Base-by-base conservation (phyloP, 1,284 basidiomycete genomes). In the Veloboletus limbatus region DNA sequence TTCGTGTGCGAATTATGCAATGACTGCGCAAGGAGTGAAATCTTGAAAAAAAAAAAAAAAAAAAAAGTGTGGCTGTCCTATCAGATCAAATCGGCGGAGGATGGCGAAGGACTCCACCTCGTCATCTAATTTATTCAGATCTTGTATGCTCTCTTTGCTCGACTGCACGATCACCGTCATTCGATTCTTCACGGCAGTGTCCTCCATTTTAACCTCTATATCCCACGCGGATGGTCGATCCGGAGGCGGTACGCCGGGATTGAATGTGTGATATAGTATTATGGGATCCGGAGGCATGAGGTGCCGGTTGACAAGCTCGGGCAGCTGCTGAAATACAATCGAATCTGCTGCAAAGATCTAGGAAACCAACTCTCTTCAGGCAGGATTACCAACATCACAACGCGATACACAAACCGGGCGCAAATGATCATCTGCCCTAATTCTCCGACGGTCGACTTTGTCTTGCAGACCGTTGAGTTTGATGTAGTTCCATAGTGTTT, bases 401-500 rank as follows among this genome's bases (percentile, higher is more conserved):
- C 26, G 24, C 17, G 20, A 16, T 36, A 26, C 27, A 71, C 77
- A 43, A 58, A 88, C 88, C 0, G 74, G 71, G 62, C 76, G 75
- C 39, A 96, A 68, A 40, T 78, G 78, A 4, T 84, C 85, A 53
- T 97, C 88, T 2, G 86, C 78, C 33, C 82, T 81, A 50, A 98
- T 81, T 43, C 85, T 70, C 37, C 88, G 81, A 46, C 87, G 78
- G 67, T 98, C 93, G 1, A 85, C 82, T 62, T 95, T 94, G 67
- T 97, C 93, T 67, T 97, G 91, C 16, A 98, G 74, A 18, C 85
- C 83, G 51, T 89, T 77, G 16, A 86, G 72, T 66, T 96, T 96
- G 69, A 97, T 88, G 58, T 97, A 94, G 58, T 87, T 89, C 95
- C 95, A 98, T 9, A 98, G 66, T 0, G 89, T 81, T 48, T 90